Base-by-base conservation (phyloP, 2,329 filamentous ascomycete species). In the Domatiomyces globalis region DNA sequence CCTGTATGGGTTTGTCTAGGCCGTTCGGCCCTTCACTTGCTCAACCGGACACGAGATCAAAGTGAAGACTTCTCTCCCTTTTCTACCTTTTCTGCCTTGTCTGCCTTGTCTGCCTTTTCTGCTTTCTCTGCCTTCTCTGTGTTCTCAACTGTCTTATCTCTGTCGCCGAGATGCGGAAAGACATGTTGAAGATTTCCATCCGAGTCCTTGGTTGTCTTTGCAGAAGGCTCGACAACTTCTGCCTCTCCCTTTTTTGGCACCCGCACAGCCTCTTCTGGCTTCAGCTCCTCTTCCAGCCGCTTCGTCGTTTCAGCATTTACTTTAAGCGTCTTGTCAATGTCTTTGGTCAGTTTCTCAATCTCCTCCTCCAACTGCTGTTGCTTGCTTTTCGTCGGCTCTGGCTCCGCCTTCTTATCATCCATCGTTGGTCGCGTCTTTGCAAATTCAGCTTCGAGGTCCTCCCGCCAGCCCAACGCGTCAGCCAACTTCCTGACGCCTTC, bases 371-470 rank as follows among this genome's bases (percentile, higher is more conserved):
- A 63, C 44, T 63, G 61, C 63, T 83, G 77, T 56, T 83, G 79
- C 45, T 71, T 72, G 7, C 67, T 72, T 61, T 67, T 71, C 49
- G 64, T 57, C 49, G 68, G 64, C 18, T 63, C 61, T 52, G 63
- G 61, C 50, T 62, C 58, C 43, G 63, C 61, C 36, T 62, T 54
- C 59, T 70, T 71, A 19, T 76, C 75, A 60, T 80, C 73, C 55
- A 77, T 70, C 20, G 81, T 71, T 3, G 84, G 79, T 6, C 85
- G 83, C 0, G 83, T 76, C 45, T 70, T 68, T 19, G 79, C 73
- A 88, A 88, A 96, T 49, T 86, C 61, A 2, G 64, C 67, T 63
- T 95, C 87, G 15, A 98, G 72, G 63, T 96, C 90, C 1, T 87
- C 80, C 7, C 77, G 67, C 92, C 92, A 98, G 0, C 88, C 90